Percentiles rank a stretch among this genome's conserved stretches.
Conservation (phyloP, 208 protist species). For the Crithidia thermophila region DNA sequence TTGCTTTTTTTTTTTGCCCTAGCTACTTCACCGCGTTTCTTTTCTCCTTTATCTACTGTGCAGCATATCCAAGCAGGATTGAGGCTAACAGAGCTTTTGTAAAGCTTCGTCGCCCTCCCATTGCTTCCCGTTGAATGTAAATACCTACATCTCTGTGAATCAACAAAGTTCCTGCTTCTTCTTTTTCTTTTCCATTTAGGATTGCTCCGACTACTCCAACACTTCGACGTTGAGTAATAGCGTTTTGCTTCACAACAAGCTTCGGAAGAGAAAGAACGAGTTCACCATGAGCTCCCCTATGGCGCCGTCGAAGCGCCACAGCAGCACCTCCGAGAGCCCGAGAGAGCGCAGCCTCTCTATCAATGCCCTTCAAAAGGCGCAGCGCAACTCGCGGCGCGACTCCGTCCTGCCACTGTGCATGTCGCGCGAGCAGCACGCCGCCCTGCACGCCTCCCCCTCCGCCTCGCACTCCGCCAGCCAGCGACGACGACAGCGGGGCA, state of each 20-base stretch:
- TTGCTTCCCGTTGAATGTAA: no score
- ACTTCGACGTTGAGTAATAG: no score
- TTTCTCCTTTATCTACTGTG: not conserved
- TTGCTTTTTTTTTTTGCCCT: not conserved
- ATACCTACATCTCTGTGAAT: no score
- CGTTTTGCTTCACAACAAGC: no score
- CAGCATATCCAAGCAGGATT: no score
- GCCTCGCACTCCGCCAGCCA: not conserved
- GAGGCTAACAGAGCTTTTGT: no score
- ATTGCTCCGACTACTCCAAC: not conserved
- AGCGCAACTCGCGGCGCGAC: conserved; percentile 13
- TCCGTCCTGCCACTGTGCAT: conserved; percentile 50
- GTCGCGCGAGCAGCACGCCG: conserved; percentile 45
- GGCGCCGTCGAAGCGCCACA: not conserved
- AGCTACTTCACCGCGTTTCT: not conserved
- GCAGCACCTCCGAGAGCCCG: not conserved
- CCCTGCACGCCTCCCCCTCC: conserved; percentile 9
- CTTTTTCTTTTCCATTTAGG: no score
- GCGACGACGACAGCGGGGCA: conserved; percentile 1
- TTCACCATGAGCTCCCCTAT: conserved; percentile 2
- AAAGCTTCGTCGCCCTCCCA: no score
- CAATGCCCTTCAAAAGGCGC: not conserved
- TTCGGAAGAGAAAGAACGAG: not conserved
- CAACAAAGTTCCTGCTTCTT: not conserved
- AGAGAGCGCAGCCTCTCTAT: conserved; percentile 10